phyloP scores from a whole-genome alignment of 345 rosid species.

The Cardiospermum halicacabum region DNA sequence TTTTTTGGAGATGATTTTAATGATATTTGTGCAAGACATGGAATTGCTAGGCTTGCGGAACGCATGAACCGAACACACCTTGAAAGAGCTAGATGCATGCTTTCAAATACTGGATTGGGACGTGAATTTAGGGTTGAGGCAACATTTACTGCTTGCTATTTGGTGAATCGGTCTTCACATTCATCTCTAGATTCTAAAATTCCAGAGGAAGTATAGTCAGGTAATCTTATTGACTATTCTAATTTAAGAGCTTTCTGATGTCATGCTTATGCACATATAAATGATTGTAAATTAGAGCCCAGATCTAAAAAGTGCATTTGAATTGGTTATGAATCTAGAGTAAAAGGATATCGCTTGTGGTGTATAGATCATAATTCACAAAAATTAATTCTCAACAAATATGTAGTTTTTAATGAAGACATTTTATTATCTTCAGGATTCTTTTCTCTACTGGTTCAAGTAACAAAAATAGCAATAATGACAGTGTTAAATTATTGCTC shows the following conservation, averaged over 20 bases:
- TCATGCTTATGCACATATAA: neutral
- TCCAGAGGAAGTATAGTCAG: neutral
- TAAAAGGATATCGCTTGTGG: too few relatives aligned
- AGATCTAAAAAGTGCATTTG: too few relatives aligned
- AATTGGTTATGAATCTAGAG: too few relatives aligned
- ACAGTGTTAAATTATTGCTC: too few relatives aligned
- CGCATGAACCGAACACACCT: neutral
- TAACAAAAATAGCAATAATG: too few relatives aligned
- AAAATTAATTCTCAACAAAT: too few relatives aligned
- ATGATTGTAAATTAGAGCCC: neutral
- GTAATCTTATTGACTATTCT: neutral
- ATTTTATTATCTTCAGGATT: neutral
- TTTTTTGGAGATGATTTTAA: neutral
- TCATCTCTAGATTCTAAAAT: neutral
- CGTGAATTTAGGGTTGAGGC: neutral
- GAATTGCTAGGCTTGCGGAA: neutral
- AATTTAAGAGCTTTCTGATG: neutral
- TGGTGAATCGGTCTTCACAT: neutral
- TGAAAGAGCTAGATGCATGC: neutral
- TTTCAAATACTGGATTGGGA: neutral
- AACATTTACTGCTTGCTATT: neutral
- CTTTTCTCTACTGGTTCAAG: too few relatives aligned
- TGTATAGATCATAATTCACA: too few relatives aligned
- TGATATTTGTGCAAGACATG: neutral
- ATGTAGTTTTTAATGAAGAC: too few relatives aligned